phyloP scores from a whole-genome alignment of 306 rosid species.

The Cicer arietinum region DNA sequence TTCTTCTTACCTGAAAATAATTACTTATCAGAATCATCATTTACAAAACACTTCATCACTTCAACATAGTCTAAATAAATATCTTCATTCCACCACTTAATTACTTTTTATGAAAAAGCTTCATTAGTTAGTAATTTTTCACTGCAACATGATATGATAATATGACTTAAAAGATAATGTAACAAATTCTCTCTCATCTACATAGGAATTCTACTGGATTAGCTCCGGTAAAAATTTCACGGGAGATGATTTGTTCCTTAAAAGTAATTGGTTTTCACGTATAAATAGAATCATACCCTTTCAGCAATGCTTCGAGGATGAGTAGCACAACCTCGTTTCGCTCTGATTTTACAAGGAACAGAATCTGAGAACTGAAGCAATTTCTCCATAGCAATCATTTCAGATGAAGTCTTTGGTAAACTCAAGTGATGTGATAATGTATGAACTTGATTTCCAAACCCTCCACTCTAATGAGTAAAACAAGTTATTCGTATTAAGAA shows the following conservation, averaged over 20 bases:
- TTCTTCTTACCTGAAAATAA: conserved; percentile 77
- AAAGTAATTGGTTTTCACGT: background rate
- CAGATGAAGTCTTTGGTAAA: conserved; percentile 74
- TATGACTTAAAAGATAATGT: background rate
- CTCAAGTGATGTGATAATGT: conserved; percentile 77
- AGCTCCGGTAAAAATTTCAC: no score
- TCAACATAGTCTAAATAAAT: background rate
- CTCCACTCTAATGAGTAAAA: conserved; percentile 65
- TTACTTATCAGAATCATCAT: conserved; percentile 14
- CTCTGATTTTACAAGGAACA: conserved; percentile 93
- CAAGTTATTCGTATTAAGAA: conserved; percentile 12
- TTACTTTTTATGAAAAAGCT: background rate
- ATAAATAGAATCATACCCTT: conserved; percentile 57
- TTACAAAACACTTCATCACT: background rate
- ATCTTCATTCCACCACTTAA: background rate
- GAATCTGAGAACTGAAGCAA: conserved; percentile 80
- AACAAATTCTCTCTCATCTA: no score
- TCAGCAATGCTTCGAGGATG: conserved; percentile 99
- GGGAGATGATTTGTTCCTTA: no score
- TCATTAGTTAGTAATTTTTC: background rate
- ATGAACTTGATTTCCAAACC: conserved; percentile 62
- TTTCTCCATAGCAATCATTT: conserved; percentile 68
- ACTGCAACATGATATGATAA: background rate
- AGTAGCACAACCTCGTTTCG: conserved; percentile 96
- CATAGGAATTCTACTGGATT: no score